A percentile compares a stretch with the other conserved stretches of the same genome.
Evolutionary conservation across 78 protist species (phyloP).

Genomic region (Isochrysis galbana): DNA sequence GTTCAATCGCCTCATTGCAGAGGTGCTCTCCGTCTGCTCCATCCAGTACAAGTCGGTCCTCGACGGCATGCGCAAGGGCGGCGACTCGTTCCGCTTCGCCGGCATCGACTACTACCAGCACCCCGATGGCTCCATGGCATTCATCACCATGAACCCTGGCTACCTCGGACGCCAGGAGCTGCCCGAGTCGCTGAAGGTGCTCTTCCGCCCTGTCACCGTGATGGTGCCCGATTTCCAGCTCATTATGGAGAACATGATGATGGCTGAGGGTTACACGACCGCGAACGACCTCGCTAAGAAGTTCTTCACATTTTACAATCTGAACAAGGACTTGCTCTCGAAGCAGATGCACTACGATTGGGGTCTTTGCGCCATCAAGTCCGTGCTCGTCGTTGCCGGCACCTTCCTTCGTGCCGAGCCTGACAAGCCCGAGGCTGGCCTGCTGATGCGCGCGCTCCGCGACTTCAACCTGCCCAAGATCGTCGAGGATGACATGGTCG

Average conservation of each 20-base stretch:
- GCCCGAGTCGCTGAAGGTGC: conserved; percentile 90
- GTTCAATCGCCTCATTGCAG: conserved; percentile 73
- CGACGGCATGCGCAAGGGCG: conserved; percentile 64
- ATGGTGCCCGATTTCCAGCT: conserved; percentile 84
- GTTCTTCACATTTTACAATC: conserved; percentile 52
- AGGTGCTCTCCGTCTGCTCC: conserved; percentile 89
- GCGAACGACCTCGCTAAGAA: conserved; percentile 58
- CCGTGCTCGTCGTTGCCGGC: conserved; percentile 70
- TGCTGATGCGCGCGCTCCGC: conserved; percentile 71
- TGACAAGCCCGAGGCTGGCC: conserved; percentile 47
- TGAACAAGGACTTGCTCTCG: conserved; percentile 59
- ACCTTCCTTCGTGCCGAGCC: conserved; percentile 65
- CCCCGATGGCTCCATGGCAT: conserved; percentile 49
- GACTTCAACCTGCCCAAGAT: conserved; percentile 81
- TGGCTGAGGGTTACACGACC: conserved; percentile 71
- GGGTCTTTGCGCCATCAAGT: conserved; percentile 69
- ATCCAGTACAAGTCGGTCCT: conserved; percentile 77
- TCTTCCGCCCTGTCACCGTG: conserved; percentile 87
- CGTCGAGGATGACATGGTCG: conserved; percentile 58
- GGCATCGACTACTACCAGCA: conserved; percentile 37
- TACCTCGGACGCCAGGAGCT: conserved; percentile 92
- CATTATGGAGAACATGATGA: conserved; percentile 62
- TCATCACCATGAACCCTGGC: conserved; percentile 95
- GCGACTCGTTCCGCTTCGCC: conserved; percentile 50
- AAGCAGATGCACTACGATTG: conserved; percentile 74